These are phyloP conservation scores for Acrodontium crateriforme DNA, from an alignment of 2,329 filamentous ascomycete genomes.

Conservation along the genomic window DNA sequence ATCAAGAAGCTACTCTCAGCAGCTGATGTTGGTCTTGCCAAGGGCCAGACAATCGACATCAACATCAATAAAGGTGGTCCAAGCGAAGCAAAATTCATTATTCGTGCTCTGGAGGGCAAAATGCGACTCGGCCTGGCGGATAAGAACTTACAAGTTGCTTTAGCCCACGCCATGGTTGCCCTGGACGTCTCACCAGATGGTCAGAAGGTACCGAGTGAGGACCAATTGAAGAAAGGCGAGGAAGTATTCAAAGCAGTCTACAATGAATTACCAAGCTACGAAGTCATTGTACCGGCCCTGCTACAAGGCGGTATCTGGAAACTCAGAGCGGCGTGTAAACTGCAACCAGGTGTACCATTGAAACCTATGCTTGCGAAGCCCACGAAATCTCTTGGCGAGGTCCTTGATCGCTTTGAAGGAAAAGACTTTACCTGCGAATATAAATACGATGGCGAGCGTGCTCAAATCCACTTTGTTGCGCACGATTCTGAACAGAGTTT, in stretches of 20 bases:
- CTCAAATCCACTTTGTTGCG: conserved; percentile 95
- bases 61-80: conserved; percentile 82
- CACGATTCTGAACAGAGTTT: conserved; percentile 62
- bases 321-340: conserved; percentile 70
- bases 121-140: conserved; percentile 83
- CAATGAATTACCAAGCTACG: conserved; percentile 88
- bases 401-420: conserved; percentile 87
- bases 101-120: conserved; percentile 90
- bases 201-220: conserved; percentile 53
- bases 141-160: conserved; percentile 75
- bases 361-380: conserved; percentile 99
- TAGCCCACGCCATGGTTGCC: conserved; percentile 76
- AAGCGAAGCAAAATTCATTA: conserved; percentile 87
- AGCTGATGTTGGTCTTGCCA: conserved; percentile 60
- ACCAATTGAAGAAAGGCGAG: conserved; percentile 72
- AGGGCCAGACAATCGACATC: conserved; percentile 61
- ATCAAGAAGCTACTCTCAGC: conserved; percentile 96
- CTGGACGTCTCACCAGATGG: conserved; percentile 65
- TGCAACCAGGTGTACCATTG: conserved; percentile 82
- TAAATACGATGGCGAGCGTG: conserved; percentile 95
- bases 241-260: conserved; percentile 70
- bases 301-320: conserved; percentile 74
- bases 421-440: conserved; percentile 97
- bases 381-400: conserved; percentile 95
- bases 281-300: conserved; percentile 84